phyloP scores from a whole-genome alignment of 192 early-diverging fungal genomes.

The Nowakowskiella sp. region DNA sequence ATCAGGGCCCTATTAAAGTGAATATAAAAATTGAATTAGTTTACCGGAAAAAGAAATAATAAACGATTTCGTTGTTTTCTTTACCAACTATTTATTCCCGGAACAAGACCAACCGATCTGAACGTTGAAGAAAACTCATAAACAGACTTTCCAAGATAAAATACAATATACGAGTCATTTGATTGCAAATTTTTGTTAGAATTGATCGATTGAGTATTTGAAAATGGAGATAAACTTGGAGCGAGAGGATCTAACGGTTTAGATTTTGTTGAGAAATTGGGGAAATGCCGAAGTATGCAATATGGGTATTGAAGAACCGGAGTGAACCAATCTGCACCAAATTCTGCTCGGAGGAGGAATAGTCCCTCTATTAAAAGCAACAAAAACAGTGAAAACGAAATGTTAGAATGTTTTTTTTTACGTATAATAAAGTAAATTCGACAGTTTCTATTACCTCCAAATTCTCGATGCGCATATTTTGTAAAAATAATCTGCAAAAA shows the following conservation, averaged over 20 bases:
- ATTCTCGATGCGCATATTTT: conserved; percentile 41
- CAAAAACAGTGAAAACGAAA: neutral
- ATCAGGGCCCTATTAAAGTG: too few species aligned
- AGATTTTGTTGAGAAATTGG: conserved; percentile 13
- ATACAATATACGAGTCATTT: conserved; percentile 36
- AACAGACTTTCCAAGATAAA: conserved; percentile 40
- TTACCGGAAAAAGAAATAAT: too few species aligned
- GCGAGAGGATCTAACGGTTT: neutral
- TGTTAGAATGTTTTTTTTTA: too few species aligned
- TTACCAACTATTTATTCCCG: conserved; percentile 46
- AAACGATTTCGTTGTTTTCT: too few species aligned
- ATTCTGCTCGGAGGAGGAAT: conserved; percentile 45
- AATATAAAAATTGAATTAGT: too few species aligned
- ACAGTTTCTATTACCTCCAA: too few species aligned
- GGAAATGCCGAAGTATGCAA: conserved; percentile 35
- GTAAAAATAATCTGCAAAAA: conserved; percentile 42
- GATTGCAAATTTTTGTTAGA: conserved; percentile 4
- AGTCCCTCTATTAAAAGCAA: conserved; percentile 17
- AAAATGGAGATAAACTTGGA: conserved; percentile 1
- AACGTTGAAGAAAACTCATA: conserved; percentile 40
- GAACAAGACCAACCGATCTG: conserved; percentile 41
- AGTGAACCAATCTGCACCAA: conserved; percentile 54
- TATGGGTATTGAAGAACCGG: conserved; percentile 48
- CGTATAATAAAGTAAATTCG: too few species aligned
- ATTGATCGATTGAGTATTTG: neutral